A percentile compares a stretch with the other conserved stretches of the same genome.
These are phyloP conservation scores for Mortierella sp. DNA, from an alignment of 371 early-diverging fungal genomes.

Conservation along the genomic window DNA sequence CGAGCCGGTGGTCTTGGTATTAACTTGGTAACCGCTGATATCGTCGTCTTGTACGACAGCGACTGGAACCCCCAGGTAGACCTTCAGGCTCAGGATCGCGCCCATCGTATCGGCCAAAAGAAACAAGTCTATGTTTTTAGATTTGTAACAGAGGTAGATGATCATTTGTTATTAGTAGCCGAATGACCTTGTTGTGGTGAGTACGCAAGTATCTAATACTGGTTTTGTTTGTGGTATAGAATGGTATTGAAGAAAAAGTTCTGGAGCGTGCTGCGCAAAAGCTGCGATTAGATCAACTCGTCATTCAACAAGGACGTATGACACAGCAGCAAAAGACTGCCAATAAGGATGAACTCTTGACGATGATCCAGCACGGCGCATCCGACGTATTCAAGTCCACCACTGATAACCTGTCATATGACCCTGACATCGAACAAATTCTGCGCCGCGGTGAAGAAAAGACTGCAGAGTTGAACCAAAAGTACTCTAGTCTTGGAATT, in stretches of 20 bases:
- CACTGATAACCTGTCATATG: slow-evolving; percentile 57
- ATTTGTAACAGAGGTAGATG: slow-evolving; percentile 90
- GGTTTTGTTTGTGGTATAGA: slow-evolving; percentile 39
- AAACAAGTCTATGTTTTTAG: slow-evolving; percentile 98
- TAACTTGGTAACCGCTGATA: slow-evolving; percentile 98
- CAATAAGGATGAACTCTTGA: slow-evolving; percentile 88
- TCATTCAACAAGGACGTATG: slow-evolving; percentile 95
- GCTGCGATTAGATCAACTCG: slow-evolving; percentile 96
- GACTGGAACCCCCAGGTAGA: slow-evolving; percentile 99
- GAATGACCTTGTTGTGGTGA: too few species aligned
- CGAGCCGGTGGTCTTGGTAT: slow-evolving; percentile 99
- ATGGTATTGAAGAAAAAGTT: slow-evolving; percentile 98
- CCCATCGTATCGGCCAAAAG: slow-evolving; percentile 99
- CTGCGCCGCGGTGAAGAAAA: slow-evolving; percentile 91
- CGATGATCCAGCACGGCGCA: slow-evolving; percentile 98
- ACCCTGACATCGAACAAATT: slow-evolving; percentile 92
- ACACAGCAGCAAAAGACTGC: slow-evolving; percentile 64
- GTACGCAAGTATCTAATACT: neutral
- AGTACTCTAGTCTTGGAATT: slow-evolving; percentile 89
- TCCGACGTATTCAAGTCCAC: slow-evolving; percentile 84
- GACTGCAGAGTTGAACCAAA: slow-evolving; percentile 89
- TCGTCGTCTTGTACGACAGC: slow-evolving; percentile 97
- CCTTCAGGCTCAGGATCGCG: slow-evolving; percentile 97
- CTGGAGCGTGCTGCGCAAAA: slow-evolving; percentile 97
- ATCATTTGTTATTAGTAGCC: neutral